Evolutionary conservation across 352 stramenopile species (phyloP).

Genomic region (Thraustochytrium aureum): DNA sequence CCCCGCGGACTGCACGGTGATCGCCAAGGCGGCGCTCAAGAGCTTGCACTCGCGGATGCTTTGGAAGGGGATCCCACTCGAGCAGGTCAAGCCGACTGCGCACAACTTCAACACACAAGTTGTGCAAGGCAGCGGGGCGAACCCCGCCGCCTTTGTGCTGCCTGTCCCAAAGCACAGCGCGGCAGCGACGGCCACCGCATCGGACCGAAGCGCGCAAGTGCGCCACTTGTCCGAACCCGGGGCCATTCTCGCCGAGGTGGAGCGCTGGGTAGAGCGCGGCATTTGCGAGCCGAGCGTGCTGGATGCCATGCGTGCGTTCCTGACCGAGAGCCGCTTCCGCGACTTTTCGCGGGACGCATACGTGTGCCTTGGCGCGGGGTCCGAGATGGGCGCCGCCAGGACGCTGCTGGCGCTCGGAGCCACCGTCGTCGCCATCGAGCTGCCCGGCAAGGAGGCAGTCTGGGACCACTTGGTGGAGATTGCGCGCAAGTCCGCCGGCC

Average conservation of each 20-base stretch:
- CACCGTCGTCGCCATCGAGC: constrained; percentile 78
- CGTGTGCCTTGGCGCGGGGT: constrained; percentile 76
- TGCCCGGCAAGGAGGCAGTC: constrained; percentile 66
- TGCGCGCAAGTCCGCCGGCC: constrained; percentile 67
- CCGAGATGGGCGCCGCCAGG: constrained; percentile 74
- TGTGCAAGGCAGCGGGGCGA: neutral
- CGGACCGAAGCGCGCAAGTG: neutral
- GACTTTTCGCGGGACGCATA: constrained; percentile 59
- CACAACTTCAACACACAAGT: neutral
- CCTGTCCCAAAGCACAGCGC: neutral
- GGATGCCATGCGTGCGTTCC: neutral
- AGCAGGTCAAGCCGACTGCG: neutral
- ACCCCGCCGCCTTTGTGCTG: constrained; percentile 1
- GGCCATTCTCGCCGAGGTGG: constrained; percentile 7
- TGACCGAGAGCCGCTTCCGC: neutral
- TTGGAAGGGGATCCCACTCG: constrained; percentile 23
- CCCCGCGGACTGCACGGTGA: constrained; percentile 1
- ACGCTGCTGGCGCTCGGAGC: constrained; percentile 74
- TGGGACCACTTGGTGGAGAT: constrained; percentile 71
- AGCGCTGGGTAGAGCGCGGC: constrained; percentile 21
- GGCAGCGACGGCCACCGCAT: neutral
- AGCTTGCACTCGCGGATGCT: constrained; percentile 1
- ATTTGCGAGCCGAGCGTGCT: constrained; percentile 31
- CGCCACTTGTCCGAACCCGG: neutral
- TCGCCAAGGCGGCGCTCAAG: neutral